Percentiles rank a stretch among this genome's conserved stretches.
Evolutionary conservation across 306 rosid species (phyloP).

Genomic region (Crotalaria pallida): DNA sequence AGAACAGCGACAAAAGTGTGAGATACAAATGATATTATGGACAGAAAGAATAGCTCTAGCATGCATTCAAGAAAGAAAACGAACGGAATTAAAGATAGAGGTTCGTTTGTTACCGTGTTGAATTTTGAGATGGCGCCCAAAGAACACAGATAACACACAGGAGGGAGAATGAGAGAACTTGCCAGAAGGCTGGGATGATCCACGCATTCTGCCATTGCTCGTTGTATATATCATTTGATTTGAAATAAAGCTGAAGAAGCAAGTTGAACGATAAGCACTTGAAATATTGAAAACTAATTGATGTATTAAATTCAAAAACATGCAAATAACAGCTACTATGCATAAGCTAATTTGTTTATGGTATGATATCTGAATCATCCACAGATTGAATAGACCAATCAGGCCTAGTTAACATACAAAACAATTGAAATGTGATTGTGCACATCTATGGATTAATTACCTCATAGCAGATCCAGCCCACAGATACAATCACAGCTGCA

Average conservation of each 20-base stretch:
- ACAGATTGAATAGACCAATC: not conserved
- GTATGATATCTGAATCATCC: conserved; percentile 1
- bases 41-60: not conserved
- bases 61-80: not conserved
- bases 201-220: conserved; percentile 92
- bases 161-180: conserved; percentile 81
- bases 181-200: conserved; percentile 98
- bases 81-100: not conserved
- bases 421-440: not conserved
- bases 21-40: not conserved
- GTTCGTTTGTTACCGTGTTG: conserved; percentile 53
- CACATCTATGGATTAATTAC: conserved; percentile 41
- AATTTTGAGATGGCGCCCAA: conserved; percentile 95
- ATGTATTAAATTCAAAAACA: not conserved
- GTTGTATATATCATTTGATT: conserved; percentile 73
- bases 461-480: conserved; percentile 98
- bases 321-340: not conserved
- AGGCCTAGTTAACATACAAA: conserved; percentile 9
- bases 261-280: conserved; percentile 4
- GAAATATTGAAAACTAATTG: not conserved
- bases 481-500: conserved; percentile 81
- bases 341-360: not conserved
- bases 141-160: conserved; percentile 72
- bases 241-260: conserved; percentile 73
- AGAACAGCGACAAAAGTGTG: conserved; percentile 2